Evolutionary conservation across 805 yeast genomes (phyloP).

Genomic region (Naumovozyma dairenensis): DNA sequence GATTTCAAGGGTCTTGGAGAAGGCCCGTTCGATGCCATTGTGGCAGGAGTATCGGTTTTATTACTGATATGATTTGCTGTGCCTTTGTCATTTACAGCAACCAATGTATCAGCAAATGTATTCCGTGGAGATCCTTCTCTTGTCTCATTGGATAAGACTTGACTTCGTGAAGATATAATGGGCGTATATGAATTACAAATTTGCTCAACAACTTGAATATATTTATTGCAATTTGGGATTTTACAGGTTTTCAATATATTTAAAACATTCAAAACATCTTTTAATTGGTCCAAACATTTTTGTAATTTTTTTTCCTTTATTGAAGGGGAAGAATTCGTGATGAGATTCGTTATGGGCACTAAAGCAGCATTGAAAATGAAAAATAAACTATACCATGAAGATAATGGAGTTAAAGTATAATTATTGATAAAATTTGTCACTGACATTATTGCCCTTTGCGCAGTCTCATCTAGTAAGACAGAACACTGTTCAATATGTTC

Average conservation of each 20-base stretch:
- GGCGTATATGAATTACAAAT: conserved; percentile 2
- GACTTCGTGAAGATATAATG: background rate
- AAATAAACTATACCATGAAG: conserved; percentile 56
- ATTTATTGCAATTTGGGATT: conserved; percentile 5
- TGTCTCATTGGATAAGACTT: background rate
- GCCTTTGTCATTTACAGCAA: too few relatives aligned
- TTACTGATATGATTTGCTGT: too few relatives aligned
- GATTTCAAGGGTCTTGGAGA: conserved; percentile 1
- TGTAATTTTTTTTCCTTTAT: background rate
- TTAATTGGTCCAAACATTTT: conserved; percentile 3
- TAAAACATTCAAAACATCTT: conserved; percentile 3
- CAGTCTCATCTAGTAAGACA: conserved; percentile 39
- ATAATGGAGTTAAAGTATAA: conserved; percentile 35
- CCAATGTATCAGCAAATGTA: too few relatives aligned
- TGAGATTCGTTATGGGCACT: conserved; percentile 41
- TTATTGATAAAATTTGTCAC: conserved; percentile 33
- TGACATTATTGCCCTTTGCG: conserved; percentile 43
- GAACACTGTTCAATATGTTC: conserved; percentile 32
- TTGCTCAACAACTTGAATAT: conserved; percentile 6
- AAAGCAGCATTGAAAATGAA: conserved; percentile 55
- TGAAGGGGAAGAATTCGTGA: conserved; percentile 8
- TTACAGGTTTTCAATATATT: conserved; percentile 4
- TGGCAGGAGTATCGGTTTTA: background rate
- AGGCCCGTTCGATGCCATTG: background rate
- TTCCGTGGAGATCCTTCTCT: background rate